Evolutionary conservation across 2,329 filamentous ascomycete genomes (phyloP), one percentile per base, ranked within the genome.

Genomic region (Trichoderma sp.): DNA sequence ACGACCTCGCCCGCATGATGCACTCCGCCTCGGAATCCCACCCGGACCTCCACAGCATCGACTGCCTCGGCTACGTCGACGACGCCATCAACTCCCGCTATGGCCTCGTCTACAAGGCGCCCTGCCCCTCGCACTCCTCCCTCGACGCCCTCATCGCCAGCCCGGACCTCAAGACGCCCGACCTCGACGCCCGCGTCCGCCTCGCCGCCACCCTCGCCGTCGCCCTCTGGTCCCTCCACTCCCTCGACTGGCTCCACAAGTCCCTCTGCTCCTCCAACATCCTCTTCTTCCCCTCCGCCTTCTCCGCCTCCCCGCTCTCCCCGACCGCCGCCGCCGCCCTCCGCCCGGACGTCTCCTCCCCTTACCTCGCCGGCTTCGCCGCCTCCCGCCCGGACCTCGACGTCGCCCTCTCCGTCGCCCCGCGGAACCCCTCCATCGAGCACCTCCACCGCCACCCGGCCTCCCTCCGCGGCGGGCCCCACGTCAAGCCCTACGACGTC

Each of bases 221-320:
- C 19, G 78, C 80, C 2, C 71, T 82, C 10, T 81, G 79, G 76
- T 80, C 80, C 17, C 78, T 84, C n/a, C 82, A 84, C 69, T 81
- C 81, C 1, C 78, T 84, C 44, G 82, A 83, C 71, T 84, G 82
- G 82, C 77, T 85, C 47, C 82, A 86, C 76, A 86, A 87, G 71
- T 83, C 82, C 44, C 76, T 87, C 15, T 82, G 83, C 59, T 79
- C 77, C 63, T 73, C 80, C 65, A 86, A 84, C 72, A 79, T 86
- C 52, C 74, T 86, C 58, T 84, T 86, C 74, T 85, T 83, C 71
- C 80, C 77, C 6, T 79, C 78, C 0, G 74, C 75, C 24, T 72
- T 75, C 68, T 83, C 74, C 70, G 72, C 64, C 15, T 68, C 71
- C 7, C 70, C 72, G 5, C 68, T 69, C 9, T 75, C 76, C 7